Conservation (phyloP, 2,329 filamentous ascomycete species). For the Hypocrella siamensis region DNA sequence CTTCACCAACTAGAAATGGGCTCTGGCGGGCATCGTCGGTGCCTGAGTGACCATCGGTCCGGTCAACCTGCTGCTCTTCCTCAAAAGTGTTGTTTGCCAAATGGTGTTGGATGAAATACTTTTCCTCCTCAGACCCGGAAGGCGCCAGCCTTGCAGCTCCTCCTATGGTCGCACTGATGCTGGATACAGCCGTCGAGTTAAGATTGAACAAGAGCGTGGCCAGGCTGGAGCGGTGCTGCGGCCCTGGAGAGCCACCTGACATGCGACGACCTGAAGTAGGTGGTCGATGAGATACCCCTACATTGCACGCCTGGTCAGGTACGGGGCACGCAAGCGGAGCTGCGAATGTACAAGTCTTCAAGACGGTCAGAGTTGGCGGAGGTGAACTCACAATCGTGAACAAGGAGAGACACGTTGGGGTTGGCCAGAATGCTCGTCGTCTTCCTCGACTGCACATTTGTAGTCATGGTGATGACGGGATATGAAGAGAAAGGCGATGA, state of each 20-base stretch:
- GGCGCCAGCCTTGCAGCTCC: constrained; percentile 66
- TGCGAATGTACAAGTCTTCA: too few relatives aligned
- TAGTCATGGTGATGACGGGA: constrained; percentile 95
- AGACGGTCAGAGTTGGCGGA: not conserved
- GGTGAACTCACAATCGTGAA: constrained; percentile 59
- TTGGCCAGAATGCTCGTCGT: constrained; percentile 71
- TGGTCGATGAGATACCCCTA: constrained; percentile 79
- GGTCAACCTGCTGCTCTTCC: constrained; percentile 23
- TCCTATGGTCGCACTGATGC: constrained; percentile 87
- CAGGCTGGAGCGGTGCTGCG: constrained; percentile 54
- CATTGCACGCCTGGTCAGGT: too few relatives aligned
- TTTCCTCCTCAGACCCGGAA: constrained; percentile 63
- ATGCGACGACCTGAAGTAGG: constrained; percentile 50
- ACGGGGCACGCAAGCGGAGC: too few relatives aligned
- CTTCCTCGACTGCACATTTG: constrained; percentile 63
- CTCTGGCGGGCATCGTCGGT: constrained; percentile 36
- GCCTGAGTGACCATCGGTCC: constrained; percentile 18
- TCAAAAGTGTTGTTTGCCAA: constrained; percentile 86
- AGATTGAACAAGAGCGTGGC: constrained; percentile 76
- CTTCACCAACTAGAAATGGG: constrained; percentile 63
- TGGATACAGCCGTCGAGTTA: constrained; percentile 75
- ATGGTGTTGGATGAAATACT: constrained; percentile 69
- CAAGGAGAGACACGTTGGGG: constrained; percentile 79
- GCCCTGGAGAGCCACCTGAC: constrained; percentile 46
- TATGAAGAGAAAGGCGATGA: constrained; percentile 49